Percentiles rank a stretch among this genome's conserved stretches.
Evolutionary conservation across 257 asterid genomes (phyloP).

Genomic region (Eustoma russellianum): DNA sequence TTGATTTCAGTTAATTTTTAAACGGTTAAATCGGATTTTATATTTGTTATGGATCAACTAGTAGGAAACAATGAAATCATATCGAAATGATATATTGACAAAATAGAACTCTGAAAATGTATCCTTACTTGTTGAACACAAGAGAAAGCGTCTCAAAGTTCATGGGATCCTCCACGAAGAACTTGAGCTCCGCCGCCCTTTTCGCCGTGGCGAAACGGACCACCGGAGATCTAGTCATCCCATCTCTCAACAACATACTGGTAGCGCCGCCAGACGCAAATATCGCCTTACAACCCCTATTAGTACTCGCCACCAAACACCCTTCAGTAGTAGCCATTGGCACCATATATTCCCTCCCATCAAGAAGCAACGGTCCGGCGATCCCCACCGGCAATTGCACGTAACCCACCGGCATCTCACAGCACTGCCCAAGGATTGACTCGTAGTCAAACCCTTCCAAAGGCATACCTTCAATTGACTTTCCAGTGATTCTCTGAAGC

Average conservation of each 20-base stretch:
- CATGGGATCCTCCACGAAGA: conserved; percentile 38
- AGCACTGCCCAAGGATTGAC: conserved; percentile 47
- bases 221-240: conserved; percentile 52
- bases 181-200: conserved; percentile 38
- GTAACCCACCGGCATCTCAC: conserved; percentile 58
- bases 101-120: no score
- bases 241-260: conserved; percentile 32
- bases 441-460: conserved; percentile 45
- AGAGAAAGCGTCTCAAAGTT: conserved; percentile 33
- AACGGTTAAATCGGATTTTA: no score
- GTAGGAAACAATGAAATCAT: no score
- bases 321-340: conserved; percentile 61
- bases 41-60: no score
- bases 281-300: conserved; percentile 51
- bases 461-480: conserved; percentile 38
- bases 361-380: conserved; percentile 45
- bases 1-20: no score
- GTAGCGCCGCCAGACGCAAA: conserved; percentile 36
- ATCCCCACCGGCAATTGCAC: conserved; percentile 54
- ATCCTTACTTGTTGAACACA: conserved; percentile 42
- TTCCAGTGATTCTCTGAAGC: conserved; percentile 35
- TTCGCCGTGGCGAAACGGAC: conserved; percentile 34
- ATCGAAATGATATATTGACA: no score
- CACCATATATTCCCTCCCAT: conserved; percentile 39
- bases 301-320: conserved; percentile 49